Evolutionary conservation across 2,329 filamentous ascomycete species (phyloP), one percentile per base, ranked within the genome.

Genomic region (Aspergillus japonicus): DNA sequence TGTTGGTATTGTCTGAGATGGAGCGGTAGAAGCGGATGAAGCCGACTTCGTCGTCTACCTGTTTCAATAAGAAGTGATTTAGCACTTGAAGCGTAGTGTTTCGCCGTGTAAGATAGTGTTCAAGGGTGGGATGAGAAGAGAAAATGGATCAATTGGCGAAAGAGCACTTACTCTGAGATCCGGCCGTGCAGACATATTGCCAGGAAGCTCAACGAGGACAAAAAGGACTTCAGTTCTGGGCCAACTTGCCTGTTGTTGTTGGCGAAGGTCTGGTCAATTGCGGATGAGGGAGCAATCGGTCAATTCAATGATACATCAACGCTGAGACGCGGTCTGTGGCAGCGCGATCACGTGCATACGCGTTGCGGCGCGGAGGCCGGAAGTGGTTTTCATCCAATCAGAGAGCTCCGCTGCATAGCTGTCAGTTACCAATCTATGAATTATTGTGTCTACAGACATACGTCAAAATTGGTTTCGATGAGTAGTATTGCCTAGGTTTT

Each of bases 1-100:
- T 84, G 67, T 87, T 54, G 7, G 54, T 23, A 33, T 23, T 23
- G 23, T 23, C 23, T 23, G 92, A 87, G 2, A 99, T 83, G n/a
- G 88, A 89, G 69, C 94, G 94, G 82, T 96, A 99, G 80, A 92
- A 96, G 68, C 89, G 91, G 79, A 98, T 97, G 82, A 99, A 99
- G 67, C 94, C 92, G 72, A 89, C 88, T 81, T 99, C 95, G 73
- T 99, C 95, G 71, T 99, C 96, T 73, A 98, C 91, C 90, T 93
- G 42, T 23, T 39, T 21, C 47, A 57, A 19, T 5, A 7, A 6
- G 21, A 11, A 24, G 21, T 21, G n/a, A 29, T 35, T 35, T 16
- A 35, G 33, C 14, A 16, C 12, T 35, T 35, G 33, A 35, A 12
- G 14, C 12, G 14, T 35, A 4, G 19, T 23, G 12, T 47, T 23